Base-by-base conservation (phyloP, 2,329 filamentous ascomycete species). In the Fusarium subtropicale region DNA sequence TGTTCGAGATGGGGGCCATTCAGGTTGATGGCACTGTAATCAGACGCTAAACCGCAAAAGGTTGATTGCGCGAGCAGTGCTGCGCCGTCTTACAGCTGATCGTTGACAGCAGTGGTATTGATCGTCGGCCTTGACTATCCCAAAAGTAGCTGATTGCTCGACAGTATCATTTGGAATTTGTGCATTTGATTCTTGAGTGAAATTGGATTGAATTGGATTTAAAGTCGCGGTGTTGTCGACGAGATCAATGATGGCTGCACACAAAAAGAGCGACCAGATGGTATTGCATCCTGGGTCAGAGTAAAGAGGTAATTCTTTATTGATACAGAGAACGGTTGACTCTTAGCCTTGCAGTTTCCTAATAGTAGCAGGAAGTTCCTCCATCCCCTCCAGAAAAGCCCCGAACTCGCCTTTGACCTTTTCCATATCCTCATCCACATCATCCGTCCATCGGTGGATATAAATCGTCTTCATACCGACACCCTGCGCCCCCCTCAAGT, bases 391-490 rank as follows among this genome's bases (percentile, higher is more conserved):
- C 30, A 74, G 33, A 15, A 67, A 73, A 5, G 46, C 41, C 4
- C 57, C 64, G 28, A 73, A 68, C 20, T 73, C 71, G 12, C 5
- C n/a, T 24, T 51, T 60, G 2, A 69, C 44, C 22, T 61, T 50
- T 3, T 51, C 59, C 55, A 69, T 71, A 38, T 73, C 61, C 68
- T 86, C 83, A 28, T 80, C 73, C 1, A 82, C 69, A 76, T 88
- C 86, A 59, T 88, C 86, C 1, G 85, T 87, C 81, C 81, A 84
- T 22, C 85, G 76, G 66, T 82, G 77, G 5, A 88, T 76, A 71
- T 87, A 88, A 1, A 86, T 76, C 0, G 85, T 87, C 64, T 77
- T 81, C 76, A 88, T 81, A 0, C 86, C 86, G 7, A 80, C 76
- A 1, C 71, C 69, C 69, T 81, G 81, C 16, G 84, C 86, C 2